These are phyloP conservation scores for Mesembryanthemum crystallinum DNA, from an alignment of 148 eudicot genomes.

Conservation along the genomic window DNA sequence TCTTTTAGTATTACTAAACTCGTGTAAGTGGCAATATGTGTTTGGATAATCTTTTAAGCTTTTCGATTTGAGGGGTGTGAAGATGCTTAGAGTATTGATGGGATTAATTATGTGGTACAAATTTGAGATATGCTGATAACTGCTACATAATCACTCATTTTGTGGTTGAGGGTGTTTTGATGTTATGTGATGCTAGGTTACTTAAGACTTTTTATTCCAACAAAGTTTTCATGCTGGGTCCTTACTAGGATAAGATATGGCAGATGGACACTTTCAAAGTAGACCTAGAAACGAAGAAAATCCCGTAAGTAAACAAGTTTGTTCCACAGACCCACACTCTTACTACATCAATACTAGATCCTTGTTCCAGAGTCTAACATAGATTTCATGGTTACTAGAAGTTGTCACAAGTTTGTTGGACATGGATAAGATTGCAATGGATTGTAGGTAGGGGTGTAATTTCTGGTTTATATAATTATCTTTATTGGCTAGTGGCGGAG, in stretches of 20 bases:
- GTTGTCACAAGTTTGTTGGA: not conserved
- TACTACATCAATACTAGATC: no score
- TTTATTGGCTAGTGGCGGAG: not conserved
- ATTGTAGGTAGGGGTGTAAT: not conserved
- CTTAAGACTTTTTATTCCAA: no score
- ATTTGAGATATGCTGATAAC: not conserved
- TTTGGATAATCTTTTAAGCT: not conserved
- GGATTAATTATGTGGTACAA: constrained; percentile 1
- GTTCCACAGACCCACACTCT: no score
- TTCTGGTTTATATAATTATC: not conserved
- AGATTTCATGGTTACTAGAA: not conserved
- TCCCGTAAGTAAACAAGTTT: no score
- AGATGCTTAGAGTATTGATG: not conserved
- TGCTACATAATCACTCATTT: not conserved
- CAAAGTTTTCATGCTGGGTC: no score
- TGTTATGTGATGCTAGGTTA: not conserved
- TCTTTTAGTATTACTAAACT: not conserved
- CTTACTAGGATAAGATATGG: no score
- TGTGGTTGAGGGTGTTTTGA: not conserved
- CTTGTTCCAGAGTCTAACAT: no score
- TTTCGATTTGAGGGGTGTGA: not conserved
- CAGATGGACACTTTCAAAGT: no score
- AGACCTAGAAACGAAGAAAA: no score
- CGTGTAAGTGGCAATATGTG: not conserved
- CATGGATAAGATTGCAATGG: not conserved